Evolutionary conservation across 1,139 yeast genomes (phyloP).

Genomic region (Candida anutae): DNA sequence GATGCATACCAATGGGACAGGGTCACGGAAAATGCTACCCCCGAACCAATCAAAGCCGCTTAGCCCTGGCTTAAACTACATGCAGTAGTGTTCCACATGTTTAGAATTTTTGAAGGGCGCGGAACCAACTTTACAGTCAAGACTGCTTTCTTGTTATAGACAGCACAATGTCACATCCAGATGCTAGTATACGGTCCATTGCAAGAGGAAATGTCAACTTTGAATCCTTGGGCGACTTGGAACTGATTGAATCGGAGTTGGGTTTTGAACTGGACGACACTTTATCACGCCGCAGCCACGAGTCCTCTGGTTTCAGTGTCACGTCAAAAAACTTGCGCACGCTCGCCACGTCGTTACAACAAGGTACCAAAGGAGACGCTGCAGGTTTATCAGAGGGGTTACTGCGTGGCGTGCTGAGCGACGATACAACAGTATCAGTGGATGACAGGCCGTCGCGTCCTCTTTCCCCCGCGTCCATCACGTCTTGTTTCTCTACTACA

Average conservation of each 20-base stretch:
- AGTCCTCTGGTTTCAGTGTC: conserved; percentile 14
- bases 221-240: conserved; percentile 19
- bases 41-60: too few species aligned
- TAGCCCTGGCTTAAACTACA: too few species aligned
- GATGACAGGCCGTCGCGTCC: conserved; percentile 35
- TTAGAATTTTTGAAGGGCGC: too few species aligned
- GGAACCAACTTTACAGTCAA: neutral
- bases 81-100: too few species aligned
- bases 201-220: conserved; percentile 29
- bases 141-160: neutral
- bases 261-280: conserved; percentile 5
- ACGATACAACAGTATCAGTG: neutral
- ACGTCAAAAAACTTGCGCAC: conserved; percentile 15
- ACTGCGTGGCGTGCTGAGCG: neutral
- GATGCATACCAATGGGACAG: too few species aligned
- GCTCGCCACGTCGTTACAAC: conserved; percentile 4
- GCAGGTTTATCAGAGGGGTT: neutral
- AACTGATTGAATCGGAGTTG: conserved; percentile 4
- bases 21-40: too few species aligned
- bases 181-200: conserved; percentile 35
- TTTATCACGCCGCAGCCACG: conserved; percentile 10
- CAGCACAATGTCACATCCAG: conserved; percentile 32
- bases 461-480: conserved; percentile 51
- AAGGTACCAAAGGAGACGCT: too few species aligned
- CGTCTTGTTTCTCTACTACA: conserved; percentile 60